A percentile compares a stretch with the other conserved stretches of the same genome.
Conservation (phyloP, 345 rosid genomes). For the Schrenkiella parvula region DNA sequence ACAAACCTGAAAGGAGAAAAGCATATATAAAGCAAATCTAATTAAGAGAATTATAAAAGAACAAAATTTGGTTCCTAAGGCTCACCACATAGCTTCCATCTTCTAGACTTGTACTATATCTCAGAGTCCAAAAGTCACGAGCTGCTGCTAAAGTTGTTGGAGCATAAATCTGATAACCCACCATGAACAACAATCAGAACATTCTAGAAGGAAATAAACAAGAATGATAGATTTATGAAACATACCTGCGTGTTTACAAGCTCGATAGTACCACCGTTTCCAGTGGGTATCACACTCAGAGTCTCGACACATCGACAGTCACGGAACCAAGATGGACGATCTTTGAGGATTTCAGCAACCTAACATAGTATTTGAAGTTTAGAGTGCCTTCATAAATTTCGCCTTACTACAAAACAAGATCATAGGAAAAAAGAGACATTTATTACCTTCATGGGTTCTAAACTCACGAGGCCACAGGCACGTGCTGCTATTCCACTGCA, state of each 20-base stretch:
- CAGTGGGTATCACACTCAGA: conserved; percentile 67
- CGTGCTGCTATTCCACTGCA: conserved; percentile 98
- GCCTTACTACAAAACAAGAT: not conserved
- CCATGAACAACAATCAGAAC: not conserved
- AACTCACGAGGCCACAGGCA: conserved; percentile 98
- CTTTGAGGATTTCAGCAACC: conserved; percentile 97
- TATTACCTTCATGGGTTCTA: conserved; percentile 91
- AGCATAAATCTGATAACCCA: conserved; percentile 62
- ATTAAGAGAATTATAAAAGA: not conserved
- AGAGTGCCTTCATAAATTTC: not conserved
- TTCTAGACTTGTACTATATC: conserved; percentile 81
- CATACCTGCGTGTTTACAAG: conserved; percentile 87
- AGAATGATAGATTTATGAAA: not conserved
- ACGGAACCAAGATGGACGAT: conserved; percentile 92
- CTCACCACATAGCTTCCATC: conserved; percentile 90
- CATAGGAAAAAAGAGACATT: not conserved
- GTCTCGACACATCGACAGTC: conserved; percentile 88
- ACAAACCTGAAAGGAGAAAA: conserved; percentile 54
- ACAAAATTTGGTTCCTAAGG: not conserved
- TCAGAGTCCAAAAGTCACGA: conserved; percentile 92
- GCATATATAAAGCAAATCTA: not conserved
- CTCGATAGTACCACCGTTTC: conserved; percentile 82
- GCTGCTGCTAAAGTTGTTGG: conserved; percentile 93
- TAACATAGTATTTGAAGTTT: conserved; percentile 18
- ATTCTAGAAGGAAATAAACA: not conserved